Evolutionary conservation across 192 early-diverging fungal species (phyloP), one percentile per base, ranked within the genome.

Genomic region (Lobosporangium transversale): DNA sequence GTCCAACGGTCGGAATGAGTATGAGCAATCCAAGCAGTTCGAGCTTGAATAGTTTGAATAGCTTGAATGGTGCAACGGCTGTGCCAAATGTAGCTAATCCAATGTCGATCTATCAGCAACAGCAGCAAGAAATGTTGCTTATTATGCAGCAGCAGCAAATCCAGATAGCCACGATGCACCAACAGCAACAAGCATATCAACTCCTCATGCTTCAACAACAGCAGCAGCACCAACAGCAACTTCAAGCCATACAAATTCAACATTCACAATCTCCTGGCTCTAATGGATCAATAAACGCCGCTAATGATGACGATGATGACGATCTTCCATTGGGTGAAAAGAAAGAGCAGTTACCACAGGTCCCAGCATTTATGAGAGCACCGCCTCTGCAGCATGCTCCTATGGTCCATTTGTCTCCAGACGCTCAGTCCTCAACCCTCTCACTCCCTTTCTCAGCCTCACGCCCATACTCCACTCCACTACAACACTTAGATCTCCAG

Each of bases 81-180:
- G 33, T 51, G 0, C 36, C 65, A 2, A 57, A 15, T 2, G 27
- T 76, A 23, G 73, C 51, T 32, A 62, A 36, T 40, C 65, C 73
- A 6, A 76, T 76, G 73, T 63, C 73, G 3, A 37, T 76, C 15
- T 76, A 76, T 21, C 73, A 76, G 17, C 73, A 76, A 20, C 73
- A 76, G 27, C 73, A 76, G 20, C 58, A 66, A 7, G 73, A 76
- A 24, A 76, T 76, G 73, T 57, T 76, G 73, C 26, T 62, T 26
- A 76, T 76, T 33, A 67, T 76, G 64, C 73, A 76, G 37, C 73
- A 76, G 32, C 73, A 76, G 24, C 73, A 76, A 31, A 48, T 76
- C 18, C 73, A 76, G 58, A 76, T 76, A 1, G 73, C 73, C 3
- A 67, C 73, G 32, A 76, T 76, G 73, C 73, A 76, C 17, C 73